Base-by-base conservation (phyloP, 139 green algal species). In the Volvox africanus region DNA sequence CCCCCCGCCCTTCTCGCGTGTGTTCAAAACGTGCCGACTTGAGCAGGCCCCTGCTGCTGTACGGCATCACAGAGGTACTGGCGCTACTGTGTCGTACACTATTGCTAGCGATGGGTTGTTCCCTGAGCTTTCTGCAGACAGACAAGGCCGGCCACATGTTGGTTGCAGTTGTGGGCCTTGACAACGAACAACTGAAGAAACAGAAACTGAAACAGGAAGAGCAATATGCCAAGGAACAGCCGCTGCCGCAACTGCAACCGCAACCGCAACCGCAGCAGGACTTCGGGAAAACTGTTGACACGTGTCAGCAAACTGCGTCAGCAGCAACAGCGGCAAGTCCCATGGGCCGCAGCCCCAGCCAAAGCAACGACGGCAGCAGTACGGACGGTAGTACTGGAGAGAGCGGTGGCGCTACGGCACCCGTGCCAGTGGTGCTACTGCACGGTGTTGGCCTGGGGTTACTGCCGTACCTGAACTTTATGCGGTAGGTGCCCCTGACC, bases 371-470 rank as follows among this genome's bases (percentile, higher is more conserved):
- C 55, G 50, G 68, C 71, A 32, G 32, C 87, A 76, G 81, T 79
- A 62, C 84, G 32, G 33, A 50, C 19, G 82, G 32, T 26, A 71
- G 26, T 80, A 35, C 22, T 16, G 24, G 73, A 61, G 14, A 0
- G 11, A 67, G 36, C 61, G 75, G 20, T 21, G 35, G 65, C 65
- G 24, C 21, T 73, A 75, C 19, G 28, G 28, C 2, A 17, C 35
- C 81, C 37, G 61, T 65, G 37, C 92, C 94, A 0, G 88, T 96
- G 20, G 26, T 96, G 35, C 88, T 96, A 9, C 89, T 94, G 55
- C 94, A 96, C 79, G 94, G 94, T 1, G 94, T 96, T 22, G 94
- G 92, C 11, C 33, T 91, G 33, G 92, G 92, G 17, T 44, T 90
- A 22, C 73, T 90, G 73, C 55, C 86, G 26, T 85, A 84, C 55